Evolutionary conservation across 331 rosid genomes (phyloP).

Genomic region (Erythrophleum ivorense): DNA sequence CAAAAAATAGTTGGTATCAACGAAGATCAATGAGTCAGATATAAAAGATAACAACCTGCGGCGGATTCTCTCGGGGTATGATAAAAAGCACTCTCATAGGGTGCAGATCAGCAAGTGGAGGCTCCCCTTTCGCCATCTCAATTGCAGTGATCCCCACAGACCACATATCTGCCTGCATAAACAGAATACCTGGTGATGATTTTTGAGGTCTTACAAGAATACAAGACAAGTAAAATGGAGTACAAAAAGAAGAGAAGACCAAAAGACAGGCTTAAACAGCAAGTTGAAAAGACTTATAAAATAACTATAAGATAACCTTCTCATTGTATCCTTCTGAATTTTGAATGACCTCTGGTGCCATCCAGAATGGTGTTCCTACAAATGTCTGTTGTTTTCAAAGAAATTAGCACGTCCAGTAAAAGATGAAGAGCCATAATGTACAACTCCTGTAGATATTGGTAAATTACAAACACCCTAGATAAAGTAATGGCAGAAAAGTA

Average conservation of each 20-base stretch:
- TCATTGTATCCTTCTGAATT: conserved; percentile 95
- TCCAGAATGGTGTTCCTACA: conserved; percentile 99
- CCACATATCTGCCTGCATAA: conserved; percentile 98
- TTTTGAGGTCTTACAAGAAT: conserved; percentile 29
- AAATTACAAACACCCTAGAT: conserved; percentile 2
- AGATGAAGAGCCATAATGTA: conserved; percentile 15
- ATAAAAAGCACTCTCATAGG: conserved; percentile 99
- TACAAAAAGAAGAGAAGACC: conserved; percentile 21
- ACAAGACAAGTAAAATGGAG: conserved; percentile 14
- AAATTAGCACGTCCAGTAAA: conserved; percentile 52
- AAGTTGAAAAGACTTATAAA: conserved; percentile 24
- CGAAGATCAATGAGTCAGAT: conserved; percentile 31
- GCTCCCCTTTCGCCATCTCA: conserved; percentile 99
- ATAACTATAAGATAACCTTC: conserved; percentile 64
- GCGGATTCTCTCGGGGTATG: conserved; percentile 98
- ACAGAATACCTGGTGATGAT: conserved; percentile 44
- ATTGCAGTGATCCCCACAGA: conserved; percentile 96
- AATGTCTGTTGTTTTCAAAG: conserved; percentile 79
- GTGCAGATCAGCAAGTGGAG: conserved; percentile 98
- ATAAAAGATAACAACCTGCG: conserved; percentile 69
- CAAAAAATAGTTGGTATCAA: conserved; percentile 27
- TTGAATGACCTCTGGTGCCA: conserved; percentile 99
- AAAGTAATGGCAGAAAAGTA: conserved; percentile 15
- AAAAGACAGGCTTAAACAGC: conserved; percentile 31
- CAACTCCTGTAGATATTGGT: conserved; percentile 1